Base-by-base conservation (phyloP, 805 yeast species). In the Brettanomyces custersianus region DNA sequence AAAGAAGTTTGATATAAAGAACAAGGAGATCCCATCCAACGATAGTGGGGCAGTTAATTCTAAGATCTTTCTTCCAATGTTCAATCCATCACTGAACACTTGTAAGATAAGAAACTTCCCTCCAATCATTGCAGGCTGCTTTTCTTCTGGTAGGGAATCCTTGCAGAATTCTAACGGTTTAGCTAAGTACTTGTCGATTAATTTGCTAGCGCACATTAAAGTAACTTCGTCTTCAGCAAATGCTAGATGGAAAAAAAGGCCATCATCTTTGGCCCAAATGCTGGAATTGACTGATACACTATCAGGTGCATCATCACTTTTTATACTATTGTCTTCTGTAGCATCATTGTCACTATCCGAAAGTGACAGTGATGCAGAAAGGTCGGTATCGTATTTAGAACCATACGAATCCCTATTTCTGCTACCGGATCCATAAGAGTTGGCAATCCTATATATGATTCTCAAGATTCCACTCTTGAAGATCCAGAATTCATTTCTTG, bases 221-320 rank as follows among this genome's bases (percentile, higher is more conserved):
- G 83, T 75, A 41, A 79, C 70, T 46, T 77, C 84, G n/a, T 59
- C 52, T 0, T 80, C 79, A 1, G 81, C 73, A 46, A 72, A 70
- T 2, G 81, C 78, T 24, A 78, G 60, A 48, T 74, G 81, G 47
- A 74, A 70, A 49, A 78, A 76, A 34, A 51, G 48, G 22, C 66
- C 64, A 35, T 63, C 71, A 20, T 61, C 68, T 2, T 55, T 54
- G 13, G 46, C 46, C 17, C 47, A 51, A 4, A 33, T 4, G 12
- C 25, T 22, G 12, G 9, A 9, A 12, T 22, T 25, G 23, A 17
- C 19, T 15, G 20, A 20, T 11, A 18, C 20, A 19, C 17, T 25
- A 11, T 10, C 20, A 15, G 18, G 18, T 15, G 19, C 17, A 16
- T 20, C 20, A 15, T 19, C 27, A 19, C 21, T 27, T 22, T 19